phyloP scores from a whole-genome alignment of 495 filamentous ascomycete species.

The Pyrenopolyporus hunteri region DNA sequence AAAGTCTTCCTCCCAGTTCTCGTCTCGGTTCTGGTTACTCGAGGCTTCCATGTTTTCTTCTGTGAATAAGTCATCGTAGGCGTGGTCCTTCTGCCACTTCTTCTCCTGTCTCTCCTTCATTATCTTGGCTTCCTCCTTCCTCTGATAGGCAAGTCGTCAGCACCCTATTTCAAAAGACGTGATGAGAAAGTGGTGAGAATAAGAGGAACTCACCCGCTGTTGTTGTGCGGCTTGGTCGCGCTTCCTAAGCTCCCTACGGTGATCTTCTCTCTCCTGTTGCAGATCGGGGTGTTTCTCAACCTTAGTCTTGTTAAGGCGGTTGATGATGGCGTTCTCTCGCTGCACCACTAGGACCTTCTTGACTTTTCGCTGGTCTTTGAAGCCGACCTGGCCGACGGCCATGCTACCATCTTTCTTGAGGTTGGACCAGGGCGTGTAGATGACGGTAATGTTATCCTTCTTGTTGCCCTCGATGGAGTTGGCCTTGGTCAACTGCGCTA shows the following conservation, averaged over 20 bases:
- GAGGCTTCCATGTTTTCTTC: constrained; percentile 68
- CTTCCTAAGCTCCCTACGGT: constrained; percentile 68
- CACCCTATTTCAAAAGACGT: background rate
- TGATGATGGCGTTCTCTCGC: constrained; percentile 88
- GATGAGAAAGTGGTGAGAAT: background rate
- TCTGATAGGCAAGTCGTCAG: constrained; percentile 50
- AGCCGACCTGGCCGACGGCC: constrained; percentile 93
- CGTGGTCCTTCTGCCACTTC: constrained; percentile 93
- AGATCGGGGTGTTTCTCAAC: constrained; percentile 86
- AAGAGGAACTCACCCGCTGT: constrained; percentile 60
- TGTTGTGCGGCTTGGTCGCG: constrained; percentile 70
- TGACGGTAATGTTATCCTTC: constrained; percentile 94
- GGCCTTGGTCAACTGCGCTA: constrained; percentile 94
- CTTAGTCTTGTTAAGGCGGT: constrained; percentile 95
- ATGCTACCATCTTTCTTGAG: constrained; percentile 95
- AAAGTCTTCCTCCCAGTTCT: constrained; percentile 74
- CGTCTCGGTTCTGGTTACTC: constrained; percentile 70
- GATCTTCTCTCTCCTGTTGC: constrained; percentile 75
- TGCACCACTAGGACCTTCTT: constrained; percentile 75
- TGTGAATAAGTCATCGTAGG: constrained; percentile 83
- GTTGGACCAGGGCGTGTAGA: constrained; percentile 98
- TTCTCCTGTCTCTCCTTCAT: constrained; percentile 81
- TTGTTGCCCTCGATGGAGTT: constrained; percentile 99
- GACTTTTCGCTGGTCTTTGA: constrained; percentile 87
- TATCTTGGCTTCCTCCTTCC: constrained; percentile 79